Conservation (phyloP, 768 basidiomycete species). For the Boletales sp. region DNA sequence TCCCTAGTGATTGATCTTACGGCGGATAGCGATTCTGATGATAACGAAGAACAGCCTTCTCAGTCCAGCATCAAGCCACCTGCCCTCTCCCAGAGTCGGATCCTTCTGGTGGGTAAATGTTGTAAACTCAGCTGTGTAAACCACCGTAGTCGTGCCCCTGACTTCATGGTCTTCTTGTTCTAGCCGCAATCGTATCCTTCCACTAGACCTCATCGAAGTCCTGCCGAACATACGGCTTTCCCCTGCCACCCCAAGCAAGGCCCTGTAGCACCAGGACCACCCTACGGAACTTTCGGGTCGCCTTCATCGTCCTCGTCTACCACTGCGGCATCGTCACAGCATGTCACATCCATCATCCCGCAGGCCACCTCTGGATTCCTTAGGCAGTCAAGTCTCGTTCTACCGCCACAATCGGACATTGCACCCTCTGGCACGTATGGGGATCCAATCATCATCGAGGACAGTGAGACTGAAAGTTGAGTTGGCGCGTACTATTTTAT, state of each 20-base stretch:
- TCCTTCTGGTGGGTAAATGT: constrained; percentile 13
- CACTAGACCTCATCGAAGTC: background rate
- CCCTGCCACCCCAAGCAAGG: constrained; percentile 2
- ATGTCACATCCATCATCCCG: background rate
- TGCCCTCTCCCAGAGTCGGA: background rate
- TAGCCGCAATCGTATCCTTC: constrained; percentile 4
- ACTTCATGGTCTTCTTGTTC: background rate
- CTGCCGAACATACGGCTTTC: background rate
- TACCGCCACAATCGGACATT: constrained; percentile 1
- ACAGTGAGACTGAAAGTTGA: constrained; percentile 17
- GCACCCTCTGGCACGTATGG: constrained; percentile 11
- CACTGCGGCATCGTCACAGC: background rate
- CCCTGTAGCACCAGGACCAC: background rate
- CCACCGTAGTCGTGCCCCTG: constrained; percentile 1
- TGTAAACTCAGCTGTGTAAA: background rate
- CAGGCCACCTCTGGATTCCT: background rate
- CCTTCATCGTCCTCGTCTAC: background rate
- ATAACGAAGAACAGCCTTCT: background rate
- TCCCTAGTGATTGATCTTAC: constrained; percentile 23
- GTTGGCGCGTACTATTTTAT: background rate
- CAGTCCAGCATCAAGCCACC: background rate
- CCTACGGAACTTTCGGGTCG: background rate
- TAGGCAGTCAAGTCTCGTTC: constrained; percentile 3
- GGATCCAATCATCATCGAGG: constrained; percentile 24
- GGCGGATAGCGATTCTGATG: constrained; percentile 3